Evolutionary conservation across 345 rosid genomes (phyloP).

Genomic region (Salix suchowensis): DNA sequence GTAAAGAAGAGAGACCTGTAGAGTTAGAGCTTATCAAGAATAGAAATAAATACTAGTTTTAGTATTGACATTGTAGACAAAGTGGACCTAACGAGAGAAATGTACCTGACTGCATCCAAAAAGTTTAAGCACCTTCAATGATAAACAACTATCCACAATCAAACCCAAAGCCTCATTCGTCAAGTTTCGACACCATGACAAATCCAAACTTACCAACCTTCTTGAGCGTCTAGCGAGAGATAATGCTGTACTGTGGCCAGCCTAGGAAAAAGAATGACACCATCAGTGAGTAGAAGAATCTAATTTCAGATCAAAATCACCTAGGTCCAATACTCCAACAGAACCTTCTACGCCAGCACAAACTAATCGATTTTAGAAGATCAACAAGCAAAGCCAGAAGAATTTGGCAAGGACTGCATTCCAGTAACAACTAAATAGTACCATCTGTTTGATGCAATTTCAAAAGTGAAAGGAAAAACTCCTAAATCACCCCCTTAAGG

Average conservation of each 20-base stretch:
- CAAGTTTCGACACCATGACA: constrained; percentile 81
- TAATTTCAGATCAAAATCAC: neutral
- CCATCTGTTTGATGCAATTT: neutral
- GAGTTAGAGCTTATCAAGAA: too few species aligned
- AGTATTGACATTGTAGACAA: too few species aligned
- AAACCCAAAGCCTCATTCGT: constrained; percentile 60
- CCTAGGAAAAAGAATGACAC: constrained; percentile 37
- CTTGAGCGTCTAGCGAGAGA: constrained; percentile 55
- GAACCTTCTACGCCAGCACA: neutral
- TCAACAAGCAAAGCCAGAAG: neutral
- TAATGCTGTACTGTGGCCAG: constrained; percentile 56
- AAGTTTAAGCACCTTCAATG: constrained; percentile 58
- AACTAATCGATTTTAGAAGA: neutral
- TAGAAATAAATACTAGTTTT: too few species aligned
- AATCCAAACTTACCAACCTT: constrained; percentile 55
- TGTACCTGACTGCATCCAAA: constrained; percentile 89
- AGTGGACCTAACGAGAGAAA: neutral
- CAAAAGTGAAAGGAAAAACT: neutral
- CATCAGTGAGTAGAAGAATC: neutral
- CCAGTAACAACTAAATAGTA: neutral
- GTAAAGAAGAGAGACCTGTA: neutral
- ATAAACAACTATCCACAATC: constrained; percentile 77
- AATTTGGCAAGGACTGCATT: neutral
- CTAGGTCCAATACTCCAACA: neutral
- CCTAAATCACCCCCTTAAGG: neutral